These are phyloP conservation scores for Didymella lethalis DNA, from an alignment of 2,329 filamentous ascomycete species.

Conservation along the genomic window DNA sequence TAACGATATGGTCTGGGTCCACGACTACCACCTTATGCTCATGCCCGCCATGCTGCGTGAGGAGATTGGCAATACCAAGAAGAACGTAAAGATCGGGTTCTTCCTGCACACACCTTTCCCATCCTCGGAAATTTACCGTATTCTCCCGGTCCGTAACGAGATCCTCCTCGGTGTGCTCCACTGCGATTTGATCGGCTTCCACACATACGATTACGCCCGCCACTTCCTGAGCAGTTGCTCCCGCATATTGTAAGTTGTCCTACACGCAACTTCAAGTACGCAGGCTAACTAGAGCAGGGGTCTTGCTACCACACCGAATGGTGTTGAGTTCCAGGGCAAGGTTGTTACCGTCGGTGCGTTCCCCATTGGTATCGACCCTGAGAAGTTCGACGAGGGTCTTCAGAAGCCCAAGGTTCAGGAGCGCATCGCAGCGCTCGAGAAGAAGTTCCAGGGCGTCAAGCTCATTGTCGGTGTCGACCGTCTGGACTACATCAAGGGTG, in stretches of 20 bases:
- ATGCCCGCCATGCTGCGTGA: conserved; percentile 94
- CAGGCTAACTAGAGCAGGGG: conserved; percentile 53
- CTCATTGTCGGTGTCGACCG: conserved; percentile 96
- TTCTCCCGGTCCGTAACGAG: conserved; percentile 89
- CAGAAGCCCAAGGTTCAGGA: conserved; percentile 86
- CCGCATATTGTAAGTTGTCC: conserved; percentile 75
- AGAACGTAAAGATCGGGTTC: conserved; percentile 97
- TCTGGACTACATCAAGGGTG: conserved; percentile 98
- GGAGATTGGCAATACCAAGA: conserved; percentile 79
- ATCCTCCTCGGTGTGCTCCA: conserved; percentile 87
- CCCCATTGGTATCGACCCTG: conserved; percentile 96
- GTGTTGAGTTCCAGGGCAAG: conserved; percentile 87
- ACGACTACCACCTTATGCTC: conserved; percentile 98
- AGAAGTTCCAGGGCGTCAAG: conserved; percentile 95
- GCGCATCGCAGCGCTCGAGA: conserved; percentile 81
- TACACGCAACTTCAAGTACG: no score
- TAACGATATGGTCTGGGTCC: conserved; percentile 95
- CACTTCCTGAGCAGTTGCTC: conserved; percentile 97
- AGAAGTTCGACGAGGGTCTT: conserved; percentile 91
- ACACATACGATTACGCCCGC: conserved; percentile 98
- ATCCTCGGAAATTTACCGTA: conserved; percentile 95
- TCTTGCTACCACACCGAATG: conserved; percentile 85
- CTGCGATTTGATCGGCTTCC: conserved; percentile 95
- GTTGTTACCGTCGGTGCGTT: conserved; percentile 93
- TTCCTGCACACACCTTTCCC: conserved; percentile 98